Evolutionary conservation across 768 basidiomycete genomes (phyloP), one percentile per base, ranked within the genome.

Genomic region (Lepiota subincarnata): DNA sequence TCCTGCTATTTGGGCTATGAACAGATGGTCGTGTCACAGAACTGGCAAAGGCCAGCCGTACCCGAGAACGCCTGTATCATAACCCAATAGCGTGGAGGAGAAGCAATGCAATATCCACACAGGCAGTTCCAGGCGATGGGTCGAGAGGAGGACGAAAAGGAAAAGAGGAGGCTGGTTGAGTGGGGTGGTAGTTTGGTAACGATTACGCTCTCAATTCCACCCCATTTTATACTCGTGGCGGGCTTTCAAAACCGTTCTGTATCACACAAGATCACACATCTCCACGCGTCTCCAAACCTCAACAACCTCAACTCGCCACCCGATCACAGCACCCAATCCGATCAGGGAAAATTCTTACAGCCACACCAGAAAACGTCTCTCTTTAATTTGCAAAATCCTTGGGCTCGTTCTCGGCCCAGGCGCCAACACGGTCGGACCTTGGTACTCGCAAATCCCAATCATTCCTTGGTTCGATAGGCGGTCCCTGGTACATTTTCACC

Each of bases 1-100:
- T 26, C 63, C 70, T 71, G 74, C 75, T 75, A 77, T 78, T 73
- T 76, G 71, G 76, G 73, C 79, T 80, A 81, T 81, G 80, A 81
- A 80, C 78, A 79, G 69, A 77, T 11, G 26, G 64, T 53, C 62
- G 65, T 45, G 61, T 61, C 24, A 62, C 60, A 59, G 66, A n/a
- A 59, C 70, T 70, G 70, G 57, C 71, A 1, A 57, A 67, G 70
- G 68, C 55, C 55, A 60, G 65, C 24, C 13, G 63, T 55, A 58
- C 59, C 48, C 58, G 59, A 49, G 40, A 47, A 62, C 61, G 59
- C 74, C 65, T 74, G 74, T 62, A 64, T 72, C 73, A 61, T 47
- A 60, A 55, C 62, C 50, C 22, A 42, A 56, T 55, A 60, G 50
- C 57, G 11, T 10, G 46, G 39, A 45, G 53, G 41, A 54, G 53